Evolutionary conservation across 2,329 filamentous ascomycete genomes (phyloP), one percentile per base, ranked within the genome.

Genomic region (Colletotrichum musicola): DNA sequence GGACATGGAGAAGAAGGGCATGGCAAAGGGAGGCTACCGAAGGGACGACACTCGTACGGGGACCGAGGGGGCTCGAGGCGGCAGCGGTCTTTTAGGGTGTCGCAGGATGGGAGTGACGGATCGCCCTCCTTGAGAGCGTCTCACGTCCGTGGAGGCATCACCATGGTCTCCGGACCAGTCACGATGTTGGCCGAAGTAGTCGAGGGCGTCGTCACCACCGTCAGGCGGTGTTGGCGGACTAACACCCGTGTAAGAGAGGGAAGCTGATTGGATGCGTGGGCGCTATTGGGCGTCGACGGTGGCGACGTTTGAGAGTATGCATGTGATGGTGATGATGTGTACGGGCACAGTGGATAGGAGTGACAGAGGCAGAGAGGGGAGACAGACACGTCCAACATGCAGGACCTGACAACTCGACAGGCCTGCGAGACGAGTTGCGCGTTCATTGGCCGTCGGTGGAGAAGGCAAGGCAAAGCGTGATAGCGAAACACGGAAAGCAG

Each of bases 161-260:
- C 30, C 30, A 22, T 44, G 58, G 13, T 44, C 46, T 13, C 27
- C 27, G 25, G 40, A 30, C 65, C 61, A 64, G 65, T 60, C 35
- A 30, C 35, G 47, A 68, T 64, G 35, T 6, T 55, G 65, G 65
- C n/a, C 40, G 35, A 59, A 68, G 44, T 40, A 56, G 61, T 68
- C 55, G 62, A 61, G 47, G 49, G 61, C 65, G 61, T 35, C 30
- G 30, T 59, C 44, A 55, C 65, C 61, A 40, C 42, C 54, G 53
- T 42, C 47, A 54, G 65, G 54, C 53, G 61, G 65, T 64, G 65
- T 68, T 68, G 65, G 61, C 55, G 65, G 65, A 68, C 65, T 68
- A 68, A 68, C 65, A 64, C 47, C 65, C 54, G 65, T 68, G 65
- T 68, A 55, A 68, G 65, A 68, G 61, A 68, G 65, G 54, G 54